These are phyloP conservation scores for Mortierella sp. DNA, from an alignment of 371 early-diverging fungal genomes.

Conservation along the genomic window DNA sequence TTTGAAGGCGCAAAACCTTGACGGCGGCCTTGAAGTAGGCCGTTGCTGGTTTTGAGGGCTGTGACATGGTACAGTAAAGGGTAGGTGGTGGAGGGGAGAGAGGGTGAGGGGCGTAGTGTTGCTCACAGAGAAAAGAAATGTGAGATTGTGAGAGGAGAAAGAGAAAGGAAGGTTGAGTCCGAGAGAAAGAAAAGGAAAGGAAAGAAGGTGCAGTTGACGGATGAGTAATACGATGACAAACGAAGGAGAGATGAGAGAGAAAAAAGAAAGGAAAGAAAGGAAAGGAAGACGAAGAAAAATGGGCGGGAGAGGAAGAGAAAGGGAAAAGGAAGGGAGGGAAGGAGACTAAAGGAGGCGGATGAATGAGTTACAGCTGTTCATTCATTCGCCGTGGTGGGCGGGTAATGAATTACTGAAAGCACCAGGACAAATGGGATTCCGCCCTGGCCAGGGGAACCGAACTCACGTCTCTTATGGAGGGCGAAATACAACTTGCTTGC, in stretches of 20 bases:
- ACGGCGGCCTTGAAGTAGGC: slow-evolving; percentile 44
- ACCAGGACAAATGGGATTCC: slow-evolving; percentile 5
- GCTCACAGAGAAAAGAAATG: no score
- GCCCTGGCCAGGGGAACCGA: neutral
- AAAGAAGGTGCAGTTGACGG: neutral
- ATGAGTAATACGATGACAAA: neutral
- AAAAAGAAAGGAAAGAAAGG: neutral
- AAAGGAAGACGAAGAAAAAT: neutral
- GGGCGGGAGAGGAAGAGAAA: slow-evolving; percentile 1
- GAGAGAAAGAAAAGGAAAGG: neutral
- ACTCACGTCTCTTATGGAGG: no score
- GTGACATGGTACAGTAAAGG: slow-evolving; percentile 19
- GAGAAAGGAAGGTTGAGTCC: neutral
- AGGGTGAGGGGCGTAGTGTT: neutral
- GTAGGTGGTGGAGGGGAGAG: neutral
- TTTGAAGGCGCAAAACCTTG: slow-evolving; percentile 41
- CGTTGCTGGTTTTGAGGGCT: slow-evolving; percentile 40
- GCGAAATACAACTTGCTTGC: no score
- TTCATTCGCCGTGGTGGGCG: no score
- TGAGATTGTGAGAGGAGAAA: neutral
- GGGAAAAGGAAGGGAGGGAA: neutral
- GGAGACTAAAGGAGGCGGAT: neutral
- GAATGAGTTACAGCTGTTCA: no score
- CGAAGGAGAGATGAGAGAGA: neutral
- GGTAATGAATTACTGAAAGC: neutral